Evolutionary conservation across 768 basidiomycete species (phyloP).

Genomic region (Suillus ampliporus): DNA sequence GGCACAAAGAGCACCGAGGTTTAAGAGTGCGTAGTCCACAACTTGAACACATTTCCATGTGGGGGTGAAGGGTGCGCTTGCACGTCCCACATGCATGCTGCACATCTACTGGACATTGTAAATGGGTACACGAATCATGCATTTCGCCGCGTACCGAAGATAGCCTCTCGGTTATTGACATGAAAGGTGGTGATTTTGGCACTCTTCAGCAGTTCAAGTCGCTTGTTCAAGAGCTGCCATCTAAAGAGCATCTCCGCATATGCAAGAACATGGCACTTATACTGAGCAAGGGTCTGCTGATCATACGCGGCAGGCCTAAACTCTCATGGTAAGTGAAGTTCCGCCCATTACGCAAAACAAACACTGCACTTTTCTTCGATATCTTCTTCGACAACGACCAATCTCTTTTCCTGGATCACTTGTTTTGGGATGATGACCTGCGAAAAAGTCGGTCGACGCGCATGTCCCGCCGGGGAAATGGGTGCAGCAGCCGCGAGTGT

Average conservation of each 20-base stretch:
- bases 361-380: conserved; percentile 22
- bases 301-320: conserved; percentile 38
- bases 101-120: conserved; percentile 43
- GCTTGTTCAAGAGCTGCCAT: conserved; percentile 75
- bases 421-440: conserved; percentile 43
- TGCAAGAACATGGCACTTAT: conserved; percentile 60
- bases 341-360: background rate
- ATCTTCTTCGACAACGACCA: conserved; percentile 41
- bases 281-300: conserved; percentile 46
- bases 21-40: conserved; percentile 51
- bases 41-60: conserved; percentile 46
- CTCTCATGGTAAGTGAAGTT: conserved; percentile 18
- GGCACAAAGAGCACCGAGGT: conserved; percentile 72
- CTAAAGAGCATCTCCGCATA: conserved; percentile 79
- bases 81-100: conserved; percentile 55
- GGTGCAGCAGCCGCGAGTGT: conserved; percentile 39
- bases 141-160: conserved; percentile 33
- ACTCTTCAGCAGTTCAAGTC: conserved; percentile 76
- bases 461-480: conserved; percentile 48
- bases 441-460: conserved; percentile 47
- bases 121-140: conserved; percentile 12
- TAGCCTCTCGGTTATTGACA: conserved; percentile 39
- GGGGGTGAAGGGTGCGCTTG: conserved; percentile 37
- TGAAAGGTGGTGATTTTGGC: conserved; percentile 44
- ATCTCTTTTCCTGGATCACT: conserved; percentile 41